A percentile compares a stretch with the other conserved stretches of the same genome.
Evolutionary conservation across 2,329 filamentous ascomycete species (phyloP).

Genomic region (Gliomastix tumulicola): DNA sequence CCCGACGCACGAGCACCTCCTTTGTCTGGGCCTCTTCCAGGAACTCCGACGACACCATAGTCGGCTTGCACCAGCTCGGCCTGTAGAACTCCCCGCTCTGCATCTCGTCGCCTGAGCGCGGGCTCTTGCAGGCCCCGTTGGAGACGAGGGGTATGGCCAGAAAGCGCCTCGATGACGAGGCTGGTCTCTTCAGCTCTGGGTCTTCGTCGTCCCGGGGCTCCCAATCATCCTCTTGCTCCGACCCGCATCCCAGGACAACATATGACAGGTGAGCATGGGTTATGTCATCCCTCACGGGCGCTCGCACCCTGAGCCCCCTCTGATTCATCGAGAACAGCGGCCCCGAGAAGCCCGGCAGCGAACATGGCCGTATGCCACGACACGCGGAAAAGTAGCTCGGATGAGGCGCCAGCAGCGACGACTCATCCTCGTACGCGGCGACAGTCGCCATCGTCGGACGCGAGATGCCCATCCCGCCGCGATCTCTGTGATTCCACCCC

Average conservation of each 20-base stretch:
- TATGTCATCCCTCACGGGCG: slow-evolving; percentile 1
- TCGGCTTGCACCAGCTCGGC: slow-evolving; percentile 1
- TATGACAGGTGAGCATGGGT: slow-evolving; percentile 3
- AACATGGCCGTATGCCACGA: neutral
- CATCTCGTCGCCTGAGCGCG: neutral
- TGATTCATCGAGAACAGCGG: slow-evolving; percentile 1
- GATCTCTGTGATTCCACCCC: no score
- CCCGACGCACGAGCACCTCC: neutral
- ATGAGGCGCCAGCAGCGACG: slow-evolving; percentile 2
- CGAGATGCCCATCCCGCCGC: no score
- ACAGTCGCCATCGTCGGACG: neutral
- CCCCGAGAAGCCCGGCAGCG: slow-evolving; percentile 1
- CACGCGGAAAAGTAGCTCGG: neutral
- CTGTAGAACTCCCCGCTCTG: slow-evolving; percentile 1
- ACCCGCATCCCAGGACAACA: neutral
- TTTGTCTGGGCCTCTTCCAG: neutral
- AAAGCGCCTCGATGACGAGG: neutral
- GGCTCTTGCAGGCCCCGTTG: slow-evolving; percentile 2
- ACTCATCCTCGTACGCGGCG: slow-evolving; percentile 1
- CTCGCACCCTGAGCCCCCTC: neutral
- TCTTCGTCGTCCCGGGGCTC: no score
- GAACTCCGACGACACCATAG: neutral
- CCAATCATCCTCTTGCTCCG: neutral
- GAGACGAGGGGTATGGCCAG: slow-evolving; percentile 1
- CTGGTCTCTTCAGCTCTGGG: no score